A percentile compares a stretch with the other conserved stretches of the same genome.
phyloP scores from a whole-genome alignment of 2,329 filamentous ascomycete species.

The Leptographium wingfieldii region DNA sequence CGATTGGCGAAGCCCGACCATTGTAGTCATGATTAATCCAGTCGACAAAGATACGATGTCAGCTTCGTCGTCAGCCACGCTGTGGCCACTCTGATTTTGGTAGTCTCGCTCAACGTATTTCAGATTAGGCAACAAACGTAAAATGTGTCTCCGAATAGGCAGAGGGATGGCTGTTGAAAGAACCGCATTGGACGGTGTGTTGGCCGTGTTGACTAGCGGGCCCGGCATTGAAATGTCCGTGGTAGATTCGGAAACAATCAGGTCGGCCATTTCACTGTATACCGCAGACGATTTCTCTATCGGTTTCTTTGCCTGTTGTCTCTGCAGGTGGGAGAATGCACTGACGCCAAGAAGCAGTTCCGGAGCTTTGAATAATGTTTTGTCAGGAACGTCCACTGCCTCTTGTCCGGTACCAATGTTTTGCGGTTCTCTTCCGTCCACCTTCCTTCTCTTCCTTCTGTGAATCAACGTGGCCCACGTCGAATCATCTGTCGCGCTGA shows the following conservation, averaged over 20 bases:
- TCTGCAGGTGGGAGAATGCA: constrained; percentile 5
- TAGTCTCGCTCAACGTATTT: constrained; percentile 18
- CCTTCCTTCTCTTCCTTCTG: constrained; percentile 3
- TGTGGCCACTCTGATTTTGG: background rate
- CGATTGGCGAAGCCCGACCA: constrained; percentile 58
- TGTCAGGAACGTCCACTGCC: background rate
- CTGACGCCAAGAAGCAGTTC: constrained; percentile 3
- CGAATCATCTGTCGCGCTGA: background rate
- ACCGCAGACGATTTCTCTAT: background rate
- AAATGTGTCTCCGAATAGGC: constrained; percentile 9
- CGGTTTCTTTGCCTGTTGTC: background rate
- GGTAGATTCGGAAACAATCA: background rate
- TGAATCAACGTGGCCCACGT: background rate
- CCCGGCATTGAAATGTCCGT: background rate
- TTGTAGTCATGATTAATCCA: constrained; percentile 57
- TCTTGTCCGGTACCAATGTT: background rate
- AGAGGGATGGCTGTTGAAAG: constrained; percentile 14
- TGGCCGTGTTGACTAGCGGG: constrained; percentile 10
- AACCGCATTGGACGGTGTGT: constrained; percentile 12
- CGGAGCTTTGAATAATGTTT: background rate
- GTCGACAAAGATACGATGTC: constrained; percentile 62
- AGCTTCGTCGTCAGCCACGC: constrained; percentile 24
- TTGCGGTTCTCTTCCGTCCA: background rate
- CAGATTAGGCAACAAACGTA: constrained; percentile 14
- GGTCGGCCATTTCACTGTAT: background rate